A percentile compares a stretch with the other conserved stretches of the same genome.
Conservation (phyloP, 768 basidiomycete species). For the Rhizopogon vesiculosus region DNA sequence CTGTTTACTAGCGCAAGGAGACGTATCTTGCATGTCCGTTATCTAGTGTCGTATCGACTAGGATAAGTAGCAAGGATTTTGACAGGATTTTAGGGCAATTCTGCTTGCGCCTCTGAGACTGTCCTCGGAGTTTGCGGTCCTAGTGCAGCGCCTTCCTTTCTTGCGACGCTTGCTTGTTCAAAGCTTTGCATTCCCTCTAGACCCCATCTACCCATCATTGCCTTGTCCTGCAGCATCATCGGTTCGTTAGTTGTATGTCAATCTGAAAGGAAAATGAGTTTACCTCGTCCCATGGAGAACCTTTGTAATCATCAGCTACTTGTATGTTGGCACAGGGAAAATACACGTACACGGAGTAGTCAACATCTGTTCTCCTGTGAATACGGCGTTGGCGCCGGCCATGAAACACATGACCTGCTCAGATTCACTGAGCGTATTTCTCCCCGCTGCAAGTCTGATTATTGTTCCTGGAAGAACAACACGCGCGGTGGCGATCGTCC, state of each 20-base stretch:
- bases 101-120: background rate
- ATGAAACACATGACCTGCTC: constrained; percentile 99
- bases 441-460: constrained; percentile 91
- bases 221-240: constrained; percentile 61
- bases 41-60: background rate
- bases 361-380: constrained; percentile 97
- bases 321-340: background rate
- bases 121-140: background rate
- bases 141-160: constrained; percentile 41
- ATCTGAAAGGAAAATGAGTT: constrained; percentile 8
- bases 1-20: background rate
- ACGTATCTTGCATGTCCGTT: too few relatives aligned
- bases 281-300: constrained; percentile 93
- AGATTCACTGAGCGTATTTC: constrained; percentile 82
- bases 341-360: constrained; percentile 84
- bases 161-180: constrained; percentile 60
- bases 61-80: background rate
- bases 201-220: constrained; percentile 93
- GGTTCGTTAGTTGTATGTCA: constrained; percentile 6
- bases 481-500: constrained; percentile 93
- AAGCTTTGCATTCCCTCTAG: constrained; percentile 89
- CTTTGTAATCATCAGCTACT: constrained; percentile 31
- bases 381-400: constrained; percentile 97
- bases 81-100: background rate
- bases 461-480: constrained; percentile 90